phyloP scores from a whole-genome alignment of 83 land plant species.

The Picea mariana region DNA sequence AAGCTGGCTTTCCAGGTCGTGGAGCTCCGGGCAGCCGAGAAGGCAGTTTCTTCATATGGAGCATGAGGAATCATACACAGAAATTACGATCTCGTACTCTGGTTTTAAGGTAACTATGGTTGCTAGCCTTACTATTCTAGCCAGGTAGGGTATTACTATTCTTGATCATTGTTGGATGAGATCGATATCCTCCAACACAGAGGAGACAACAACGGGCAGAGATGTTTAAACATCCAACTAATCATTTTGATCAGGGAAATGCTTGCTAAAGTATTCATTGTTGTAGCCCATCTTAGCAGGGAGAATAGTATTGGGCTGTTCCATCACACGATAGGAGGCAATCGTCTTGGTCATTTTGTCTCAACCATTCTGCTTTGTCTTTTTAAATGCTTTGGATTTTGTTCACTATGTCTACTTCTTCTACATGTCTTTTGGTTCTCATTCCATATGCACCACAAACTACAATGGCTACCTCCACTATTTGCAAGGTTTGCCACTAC shows the following conservation, averaged over 20 bases:
- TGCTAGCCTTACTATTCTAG: no score
- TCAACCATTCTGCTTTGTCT: no score
- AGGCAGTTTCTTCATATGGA: slow-evolving; percentile 73
- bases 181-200: slow-evolving; percentile 2
- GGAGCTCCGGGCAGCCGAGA: slow-evolving; percentile 72
- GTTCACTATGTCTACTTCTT: no score
- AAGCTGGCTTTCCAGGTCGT: slow-evolving; percentile 41
- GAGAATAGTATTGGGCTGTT: not conserved
- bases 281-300: slow-evolving; percentile 12
- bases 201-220: slow-evolving; percentile 20
- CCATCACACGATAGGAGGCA: not conserved
- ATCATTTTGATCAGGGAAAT: not conserved
- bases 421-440: no score
- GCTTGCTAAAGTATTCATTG: slow-evolving; percentile 23
- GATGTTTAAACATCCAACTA: not conserved
- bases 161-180: slow-evolving; percentile 15
- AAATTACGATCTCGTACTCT: slow-evolving; percentile 79
- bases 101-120: not conserved
- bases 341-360: no score
- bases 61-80: slow-evolving; percentile 71
- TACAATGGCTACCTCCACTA: no score
- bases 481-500: no score
- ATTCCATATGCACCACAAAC: no score
- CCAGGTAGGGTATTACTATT: not conserved
- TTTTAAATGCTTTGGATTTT: no score